Evolutionary conservation across 371 early-diverging fungal species (phyloP).

Genomic region (Mucor sp.): DNA sequence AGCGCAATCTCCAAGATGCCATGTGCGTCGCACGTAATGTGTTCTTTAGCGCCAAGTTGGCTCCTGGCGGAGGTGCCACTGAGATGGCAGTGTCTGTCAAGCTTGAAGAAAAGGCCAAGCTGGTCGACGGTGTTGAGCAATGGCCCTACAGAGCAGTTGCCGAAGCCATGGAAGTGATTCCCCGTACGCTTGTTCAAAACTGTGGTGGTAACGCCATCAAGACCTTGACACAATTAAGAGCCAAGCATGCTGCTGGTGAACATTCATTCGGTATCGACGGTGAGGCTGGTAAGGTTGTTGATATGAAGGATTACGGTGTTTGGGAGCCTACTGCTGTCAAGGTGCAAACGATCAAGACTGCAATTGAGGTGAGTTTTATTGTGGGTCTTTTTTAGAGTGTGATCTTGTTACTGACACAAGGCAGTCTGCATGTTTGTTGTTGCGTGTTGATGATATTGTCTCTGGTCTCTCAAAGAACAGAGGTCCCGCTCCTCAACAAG

Average conservation of each 20-base stretch:
- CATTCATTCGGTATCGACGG: slow-evolving; percentile 97
- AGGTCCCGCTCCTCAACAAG: slow-evolving; percentile 28
- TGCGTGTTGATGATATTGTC: slow-evolving; percentile 98
- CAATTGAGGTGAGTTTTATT: slow-evolving; percentile 81
- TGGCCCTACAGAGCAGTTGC: slow-evolving; percentile 96
- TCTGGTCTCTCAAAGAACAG: slow-evolving; percentile 81
- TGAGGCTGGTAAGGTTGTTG: slow-evolving; percentile 91
- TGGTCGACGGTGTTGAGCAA: slow-evolving; percentile 90
- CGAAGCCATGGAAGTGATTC: slow-evolving; percentile 98
- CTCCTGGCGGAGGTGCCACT: slow-evolving; percentile 99
- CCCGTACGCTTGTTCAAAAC: slow-evolving; percentile 98
- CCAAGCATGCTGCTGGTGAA: slow-evolving; percentile 91
- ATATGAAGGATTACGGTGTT: slow-evolving; percentile 96
- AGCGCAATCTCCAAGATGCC: slow-evolving; percentile 99
- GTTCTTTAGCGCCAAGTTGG: slow-evolving; percentile 89
- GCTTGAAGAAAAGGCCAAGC: slow-evolving; percentile 88
- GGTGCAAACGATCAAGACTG: slow-evolving; percentile 99
- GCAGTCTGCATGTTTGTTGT: slow-evolving; percentile 86
- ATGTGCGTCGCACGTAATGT: slow-evolving; percentile 99
- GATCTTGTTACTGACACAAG: background rate
- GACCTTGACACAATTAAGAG: slow-evolving; percentile 91
- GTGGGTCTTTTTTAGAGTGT: background rate
- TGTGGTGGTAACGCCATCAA: slow-evolving; percentile 98
- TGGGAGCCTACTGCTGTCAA: slow-evolving; percentile 99
- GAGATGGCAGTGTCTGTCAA: slow-evolving; percentile 98